These are phyloP conservation scores for Rubus parviflorus DNA, from an alignment of 306 rosid genomes.

Conservation along the genomic window DNA sequence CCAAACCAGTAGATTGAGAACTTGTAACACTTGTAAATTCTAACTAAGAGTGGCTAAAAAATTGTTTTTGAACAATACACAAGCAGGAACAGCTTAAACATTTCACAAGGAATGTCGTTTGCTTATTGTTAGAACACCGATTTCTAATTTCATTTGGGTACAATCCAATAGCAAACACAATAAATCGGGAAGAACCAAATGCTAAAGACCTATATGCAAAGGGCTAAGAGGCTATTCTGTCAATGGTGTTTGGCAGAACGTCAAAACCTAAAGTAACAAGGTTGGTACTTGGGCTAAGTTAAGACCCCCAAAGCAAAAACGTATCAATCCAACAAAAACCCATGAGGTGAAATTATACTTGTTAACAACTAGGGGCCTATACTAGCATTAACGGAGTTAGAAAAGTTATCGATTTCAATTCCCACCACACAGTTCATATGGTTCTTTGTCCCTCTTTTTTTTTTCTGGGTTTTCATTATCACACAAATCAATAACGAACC, in stretches of 20 bases:
- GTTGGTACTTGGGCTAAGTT: too few relatives aligned
- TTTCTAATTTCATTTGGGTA: background rate
- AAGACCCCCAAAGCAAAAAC: background rate
- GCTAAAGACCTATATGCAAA: background rate
- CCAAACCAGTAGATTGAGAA: too few relatives aligned
- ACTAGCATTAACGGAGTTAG: background rate
- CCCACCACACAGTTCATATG: background rate
- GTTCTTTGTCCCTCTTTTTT: background rate
- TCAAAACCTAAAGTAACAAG: background rate
- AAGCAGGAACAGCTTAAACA: background rate
- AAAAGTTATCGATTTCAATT: background rate
- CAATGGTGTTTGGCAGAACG: too few relatives aligned
- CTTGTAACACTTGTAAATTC: too few relatives aligned
- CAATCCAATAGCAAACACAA: background rate
- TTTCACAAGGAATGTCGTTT: background rate
- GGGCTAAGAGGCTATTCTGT: too few relatives aligned
- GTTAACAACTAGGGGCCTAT: background rate
- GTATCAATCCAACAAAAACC: background rate
- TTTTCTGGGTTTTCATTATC: background rate
- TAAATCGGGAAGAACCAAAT: too few relatives aligned
- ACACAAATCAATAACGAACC: constrained; percentile 8
- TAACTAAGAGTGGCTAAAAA: background rate
- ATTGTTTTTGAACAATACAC: background rate
- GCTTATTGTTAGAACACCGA: background rate
- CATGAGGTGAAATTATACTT: background rate